Percentiles rank a stretch among this genome's conserved stretches.
Evolutionary conservation across 768 basidiomycete genomes (phyloP).

Genomic region (Sarcomyxa edulis): DNA sequence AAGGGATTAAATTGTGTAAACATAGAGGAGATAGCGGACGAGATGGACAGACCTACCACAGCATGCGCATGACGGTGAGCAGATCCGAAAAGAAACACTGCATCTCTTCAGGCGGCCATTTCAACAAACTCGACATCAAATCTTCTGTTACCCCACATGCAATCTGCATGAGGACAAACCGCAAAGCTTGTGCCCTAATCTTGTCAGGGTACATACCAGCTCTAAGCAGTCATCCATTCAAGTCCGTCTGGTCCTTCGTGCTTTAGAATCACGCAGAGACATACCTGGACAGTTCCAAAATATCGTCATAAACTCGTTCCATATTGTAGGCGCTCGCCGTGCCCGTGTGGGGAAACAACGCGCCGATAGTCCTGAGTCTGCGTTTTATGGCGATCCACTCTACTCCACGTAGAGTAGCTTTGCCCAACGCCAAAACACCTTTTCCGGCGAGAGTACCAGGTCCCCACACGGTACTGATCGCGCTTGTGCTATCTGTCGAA

Average conservation of each 20-base stretch:
- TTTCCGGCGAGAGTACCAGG: slow-evolving; percentile 15
- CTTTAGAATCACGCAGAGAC: background rate
- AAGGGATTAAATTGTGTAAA: background rate
- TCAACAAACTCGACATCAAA: slow-evolving; percentile 7
- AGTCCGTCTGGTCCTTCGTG: background rate
- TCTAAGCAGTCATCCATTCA: too few relatives aligned
- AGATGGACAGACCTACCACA: slow-evolving; percentile 9
- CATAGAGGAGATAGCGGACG: too few relatives aligned
- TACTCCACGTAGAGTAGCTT: slow-evolving; percentile 14
- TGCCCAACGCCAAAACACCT: slow-evolving; percentile 14
- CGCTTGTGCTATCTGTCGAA: too few relatives aligned
- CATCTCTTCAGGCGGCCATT: slow-evolving; percentile 11
- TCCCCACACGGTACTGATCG: slow-evolving; percentile 13
- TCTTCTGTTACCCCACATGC: slow-evolving; percentile 10
- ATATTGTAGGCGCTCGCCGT: slow-evolving; percentile 2
- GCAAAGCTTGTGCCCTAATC: slow-evolving; percentile 10
- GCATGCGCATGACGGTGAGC: slow-evolving; percentile 7
- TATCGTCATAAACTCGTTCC: slow-evolving; percentile 11
- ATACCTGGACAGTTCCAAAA: slow-evolving; percentile 12
- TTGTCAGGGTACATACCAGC: slow-evolving; percentile 10
- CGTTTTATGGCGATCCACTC: slow-evolving; percentile 10
- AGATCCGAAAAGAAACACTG: slow-evolving; percentile 10
- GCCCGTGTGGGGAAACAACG: slow-evolving; percentile 3
- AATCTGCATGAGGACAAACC: slow-evolving; percentile 12
- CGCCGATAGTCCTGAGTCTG: slow-evolving; percentile 10